Conservation (phyloP, 768 basidiomycete species). For the Xerocomus potaroensis region DNA sequence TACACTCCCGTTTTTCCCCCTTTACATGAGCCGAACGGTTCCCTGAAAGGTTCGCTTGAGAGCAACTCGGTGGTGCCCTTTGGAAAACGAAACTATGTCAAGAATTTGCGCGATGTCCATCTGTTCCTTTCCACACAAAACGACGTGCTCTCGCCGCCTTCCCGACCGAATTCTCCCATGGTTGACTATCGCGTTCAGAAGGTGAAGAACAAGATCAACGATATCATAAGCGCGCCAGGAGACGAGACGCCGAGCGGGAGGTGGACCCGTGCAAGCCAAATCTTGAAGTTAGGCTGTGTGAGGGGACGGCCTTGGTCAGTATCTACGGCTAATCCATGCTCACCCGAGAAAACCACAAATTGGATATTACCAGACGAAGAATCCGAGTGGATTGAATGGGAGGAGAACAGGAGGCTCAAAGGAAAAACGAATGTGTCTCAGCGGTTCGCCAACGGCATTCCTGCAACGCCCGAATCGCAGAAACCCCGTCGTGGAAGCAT, state of each 20-base stretch:
- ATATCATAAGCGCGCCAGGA: constrained; percentile 33
- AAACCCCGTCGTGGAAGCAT: not conserved
- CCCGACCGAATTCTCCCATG: constrained; percentile 31
- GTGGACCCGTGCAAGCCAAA: constrained; percentile 41
- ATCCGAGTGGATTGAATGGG: constrained; percentile 44
- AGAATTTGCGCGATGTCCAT: constrained; percentile 29
- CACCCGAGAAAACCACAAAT: constrained; percentile 22
- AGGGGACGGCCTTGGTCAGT: constrained; percentile 31
- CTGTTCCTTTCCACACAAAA: constrained; percentile 30
- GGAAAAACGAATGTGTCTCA: constrained; percentile 14
- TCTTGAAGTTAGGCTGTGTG: constrained; percentile 39
- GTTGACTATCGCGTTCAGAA: constrained; percentile 27
- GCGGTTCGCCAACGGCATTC: not conserved
- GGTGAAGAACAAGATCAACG: constrained; percentile 32
- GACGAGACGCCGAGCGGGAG: constrained; percentile 42
- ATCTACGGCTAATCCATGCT: constrained; percentile 19
- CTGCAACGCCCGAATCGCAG: constrained; percentile 4
- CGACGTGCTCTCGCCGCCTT: constrained; percentile 33
- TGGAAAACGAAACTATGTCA: constrained; percentile 18
- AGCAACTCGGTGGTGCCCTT: not conserved
- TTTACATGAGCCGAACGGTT: constrained; percentile 4
- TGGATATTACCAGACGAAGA: constrained; percentile 45
- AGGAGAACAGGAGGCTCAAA: constrained; percentile 16
- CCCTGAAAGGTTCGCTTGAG: constrained; percentile 7
- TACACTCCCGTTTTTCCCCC: constrained; percentile 34